A percentile compares a stretch with the other conserved stretches of the same genome.
These are phyloP conservation scores for Populus hybrid DNA, from an alignment of 441 rosid species.

Conservation along the genomic window DNA sequence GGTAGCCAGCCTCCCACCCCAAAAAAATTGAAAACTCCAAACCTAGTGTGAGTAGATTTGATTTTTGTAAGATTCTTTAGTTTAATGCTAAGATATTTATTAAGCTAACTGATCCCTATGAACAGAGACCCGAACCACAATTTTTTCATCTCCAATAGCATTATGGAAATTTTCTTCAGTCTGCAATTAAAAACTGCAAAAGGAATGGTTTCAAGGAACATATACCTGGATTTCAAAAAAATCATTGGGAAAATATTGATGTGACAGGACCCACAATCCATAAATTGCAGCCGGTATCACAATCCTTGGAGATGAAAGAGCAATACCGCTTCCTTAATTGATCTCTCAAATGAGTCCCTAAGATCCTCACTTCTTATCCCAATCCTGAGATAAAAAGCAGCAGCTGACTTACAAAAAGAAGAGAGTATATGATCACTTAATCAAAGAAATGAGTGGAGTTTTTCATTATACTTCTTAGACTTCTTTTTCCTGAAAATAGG, in stretches of 20 bases:
- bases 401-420: constrained; percentile 1
- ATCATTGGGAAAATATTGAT: constrained; percentile 53
- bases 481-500: constrained; percentile 65
- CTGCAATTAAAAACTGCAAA: background rate
- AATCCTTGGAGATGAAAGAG: constrained; percentile 91
- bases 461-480: constrained; percentile 51
- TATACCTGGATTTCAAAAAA: constrained; percentile 82
- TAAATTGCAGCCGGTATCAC: constrained; percentile 76
- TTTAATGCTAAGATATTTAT: background rate
- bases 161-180: background rate
- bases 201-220: background rate
- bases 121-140: background rate
- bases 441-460: constrained; percentile 9
- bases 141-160: background rate
- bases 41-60: background rate
- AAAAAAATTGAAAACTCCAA: background rate
- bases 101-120: background rate
- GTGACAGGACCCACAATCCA: constrained; percentile 76
- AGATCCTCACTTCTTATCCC: constrained; percentile 89
- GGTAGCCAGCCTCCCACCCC: background rate
- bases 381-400: constrained; percentile 42
- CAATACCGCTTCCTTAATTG: constrained; percentile 59
- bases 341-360: constrained; percentile 50
- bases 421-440: background rate
- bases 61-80: background rate